Conservation (phyloP, 108 stramenopile species). For the Epithemia pelagica region DNA sequence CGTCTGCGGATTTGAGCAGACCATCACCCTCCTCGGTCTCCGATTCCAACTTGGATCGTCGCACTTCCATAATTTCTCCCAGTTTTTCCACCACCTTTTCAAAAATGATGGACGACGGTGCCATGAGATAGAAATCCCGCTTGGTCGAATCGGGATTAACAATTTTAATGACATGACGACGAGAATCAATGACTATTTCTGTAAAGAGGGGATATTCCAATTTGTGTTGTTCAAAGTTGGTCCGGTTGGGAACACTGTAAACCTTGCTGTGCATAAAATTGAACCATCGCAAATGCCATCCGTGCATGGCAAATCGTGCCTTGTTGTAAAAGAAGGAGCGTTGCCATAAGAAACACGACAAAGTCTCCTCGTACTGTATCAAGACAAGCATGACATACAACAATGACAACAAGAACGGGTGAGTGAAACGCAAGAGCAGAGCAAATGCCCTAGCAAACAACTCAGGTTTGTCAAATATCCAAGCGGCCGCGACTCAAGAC, state of each 20-base stretch:
- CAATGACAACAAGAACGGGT: not conserved
- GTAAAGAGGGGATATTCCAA: conserved; percentile 50
- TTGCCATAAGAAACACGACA: conserved; percentile 58
- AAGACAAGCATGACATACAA: too few species aligned
- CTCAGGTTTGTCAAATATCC: too few species aligned
- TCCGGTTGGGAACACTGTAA: conserved; percentile 48
- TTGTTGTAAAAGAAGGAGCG: conserved; percentile 58
- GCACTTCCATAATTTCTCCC: conserved; percentile 24
- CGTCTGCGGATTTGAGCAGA: not conserved
- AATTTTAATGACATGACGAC: conserved; percentile 49
- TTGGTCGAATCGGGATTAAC: conserved; percentile 21
- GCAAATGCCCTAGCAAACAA: too few species aligned
- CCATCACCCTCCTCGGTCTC: not conserved
- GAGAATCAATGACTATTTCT: conserved; percentile 47
- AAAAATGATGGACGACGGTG: conserved; percentile 45
- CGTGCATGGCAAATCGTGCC: conserved; percentile 42
- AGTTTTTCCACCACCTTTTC: conserved; percentile 39
- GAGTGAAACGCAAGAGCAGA: conserved; percentile 1
- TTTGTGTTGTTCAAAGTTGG: conserved; percentile 28
- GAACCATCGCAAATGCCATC: conserved; percentile 69
- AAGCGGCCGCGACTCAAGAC: too few species aligned
- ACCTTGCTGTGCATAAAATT: conserved; percentile 41
- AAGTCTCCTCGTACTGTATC: not conserved
- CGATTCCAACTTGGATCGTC: conserved; percentile 14
- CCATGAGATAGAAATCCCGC: conserved; percentile 31